Conservation (phyloP, 225 moss, liverwort and hornwort genomes). For the Thuidium tamariscinum region DNA sequence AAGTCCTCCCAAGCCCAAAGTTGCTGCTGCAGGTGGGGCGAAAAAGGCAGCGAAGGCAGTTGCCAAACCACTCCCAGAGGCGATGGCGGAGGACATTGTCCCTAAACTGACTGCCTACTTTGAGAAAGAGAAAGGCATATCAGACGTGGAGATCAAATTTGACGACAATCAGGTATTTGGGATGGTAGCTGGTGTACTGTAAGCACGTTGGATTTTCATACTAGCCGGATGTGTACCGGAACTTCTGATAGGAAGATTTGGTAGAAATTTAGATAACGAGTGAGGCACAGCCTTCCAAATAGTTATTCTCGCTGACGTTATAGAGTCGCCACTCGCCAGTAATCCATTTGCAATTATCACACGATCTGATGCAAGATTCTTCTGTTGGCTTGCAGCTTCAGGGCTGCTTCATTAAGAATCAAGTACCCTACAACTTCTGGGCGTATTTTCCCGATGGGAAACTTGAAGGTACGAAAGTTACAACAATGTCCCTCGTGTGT, state of each 20-base stretch:
- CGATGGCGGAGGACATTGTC: conserved; percentile 68
- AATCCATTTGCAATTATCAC: neutral
- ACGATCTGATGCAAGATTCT: neutral
- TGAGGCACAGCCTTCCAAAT: neutral
- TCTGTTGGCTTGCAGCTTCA: conserved; percentile 51
- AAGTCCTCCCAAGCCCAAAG: conserved; percentile 32
- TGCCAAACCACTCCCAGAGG: conserved; percentile 42
- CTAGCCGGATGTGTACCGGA: neutral
- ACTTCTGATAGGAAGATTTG: neutral
- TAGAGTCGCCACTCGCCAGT: neutral
- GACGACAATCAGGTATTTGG: conserved; percentile 71
- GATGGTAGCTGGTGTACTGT: neutral
- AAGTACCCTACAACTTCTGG: conserved; percentile 74
- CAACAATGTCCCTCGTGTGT: neutral
- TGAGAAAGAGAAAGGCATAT: conserved; percentile 56
- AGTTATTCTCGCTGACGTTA: neutral
- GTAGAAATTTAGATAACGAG: neutral
- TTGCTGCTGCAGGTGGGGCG: conserved; percentile 21
- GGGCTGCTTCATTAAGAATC: conserved; percentile 64
- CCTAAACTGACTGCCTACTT: conserved; percentile 41
- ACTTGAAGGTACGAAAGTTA: conserved; percentile 52
- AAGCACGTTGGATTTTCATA: neutral
- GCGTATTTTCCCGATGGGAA: conserved; percentile 84
- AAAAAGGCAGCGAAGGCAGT: conserved; percentile 42
- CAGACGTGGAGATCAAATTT: conserved; percentile 51